Evolutionary conservation across 2,329 filamentous ascomycete genomes (phyloP), one percentile per base, ranked within the genome.

Genomic region (Amesomyces nigricolor): DNA sequence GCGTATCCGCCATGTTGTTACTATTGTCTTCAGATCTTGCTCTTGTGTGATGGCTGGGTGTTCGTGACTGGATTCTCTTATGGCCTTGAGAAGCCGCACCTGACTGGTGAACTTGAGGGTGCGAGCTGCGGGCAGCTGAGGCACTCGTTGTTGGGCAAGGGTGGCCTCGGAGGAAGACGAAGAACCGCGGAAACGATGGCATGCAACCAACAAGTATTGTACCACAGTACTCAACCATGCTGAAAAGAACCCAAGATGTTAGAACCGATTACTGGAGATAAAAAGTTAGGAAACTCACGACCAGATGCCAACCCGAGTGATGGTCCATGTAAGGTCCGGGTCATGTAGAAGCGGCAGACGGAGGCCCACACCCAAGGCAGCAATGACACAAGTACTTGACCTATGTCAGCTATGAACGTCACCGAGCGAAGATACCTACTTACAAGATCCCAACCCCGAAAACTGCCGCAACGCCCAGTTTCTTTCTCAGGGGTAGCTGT

Each of bases 291-390:
- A 13, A 2, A 56, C 57, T 42, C 47, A 58, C 53, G 58, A 60
- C 59, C 58, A 60, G 17, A 61, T 58, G 32, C 59, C 58, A 17
- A 61, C 59, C 45, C 58, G 60, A 16, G 58, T 53, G 26, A 61
- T 54, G 9, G 57, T 45, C 55, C 55, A 60, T 3, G 59, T 58
- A 26, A 60, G 43, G 26, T 61, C 57, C 8, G 51, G 54, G 17
- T 60, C 59, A 35, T 47, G 22, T 17, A 61, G 51, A 11, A 61
- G 45, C 4, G 55, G 55, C 1, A 60, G 39, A 4, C 59, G 58
- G 22, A 60, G 22, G 11, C 43, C 53, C 5, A 61, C 32, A 26
- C 59, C 59, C 2, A 60, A 47, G 14, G 45, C 54, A 4, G 59
- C 59, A 26, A 61, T 61, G 6, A 47, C 58, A 32, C 58, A 61